phyloP scores from a whole-genome alignment of 1,284 basidiomycete species.

The Mycosarcoma maydis region DNA sequence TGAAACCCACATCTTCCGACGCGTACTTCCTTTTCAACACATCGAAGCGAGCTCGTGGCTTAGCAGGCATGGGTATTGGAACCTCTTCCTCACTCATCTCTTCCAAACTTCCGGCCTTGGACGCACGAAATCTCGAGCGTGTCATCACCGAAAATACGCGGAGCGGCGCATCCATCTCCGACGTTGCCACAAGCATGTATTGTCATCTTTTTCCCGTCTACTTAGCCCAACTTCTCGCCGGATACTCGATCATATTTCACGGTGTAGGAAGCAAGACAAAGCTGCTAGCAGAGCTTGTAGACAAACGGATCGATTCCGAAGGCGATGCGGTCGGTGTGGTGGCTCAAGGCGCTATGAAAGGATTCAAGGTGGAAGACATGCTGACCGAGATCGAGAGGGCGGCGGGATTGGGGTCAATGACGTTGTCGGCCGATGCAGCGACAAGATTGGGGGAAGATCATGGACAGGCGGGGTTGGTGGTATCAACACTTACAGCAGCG shows the following conservation, averaged over 20 bases:
- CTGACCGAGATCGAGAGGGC: conserved; percentile 32
- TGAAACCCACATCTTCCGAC: conserved; percentile 44
- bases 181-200: conserved; percentile 34
- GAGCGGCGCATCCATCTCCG: conserved; percentile 14
- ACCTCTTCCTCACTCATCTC: conserved; percentile 31
- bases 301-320: conserved; percentile 19
- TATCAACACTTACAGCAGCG: conserved; percentile 29
- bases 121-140: conserved; percentile 25
- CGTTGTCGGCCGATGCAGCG: conserved; percentile 3
- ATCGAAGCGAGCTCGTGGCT: conserved; percentile 28
- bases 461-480: conserved; percentile 9
- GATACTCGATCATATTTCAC: conserved; percentile 48
- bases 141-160: conserved; percentile 15
- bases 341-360: conserved; percentile 46
- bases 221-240: conserved; percentile 36
- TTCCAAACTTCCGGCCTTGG: conserved; percentile 23
- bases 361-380: conserved; percentile 51
- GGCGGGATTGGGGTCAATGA: conserved; percentile 27
- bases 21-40: conserved; percentile 53
- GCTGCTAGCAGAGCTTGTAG: conserved; percentile 27
- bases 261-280: conserved; percentile 40
- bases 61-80: conserved; percentile 35
- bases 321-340: conserved; percentile 50
- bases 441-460: conserved; percentile 2
- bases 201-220: conserved; percentile 36